Evolutionary conservation across 1,284 basidiomycete genomes (phyloP).

Genomic region (Pseudozyma pruni): DNA sequence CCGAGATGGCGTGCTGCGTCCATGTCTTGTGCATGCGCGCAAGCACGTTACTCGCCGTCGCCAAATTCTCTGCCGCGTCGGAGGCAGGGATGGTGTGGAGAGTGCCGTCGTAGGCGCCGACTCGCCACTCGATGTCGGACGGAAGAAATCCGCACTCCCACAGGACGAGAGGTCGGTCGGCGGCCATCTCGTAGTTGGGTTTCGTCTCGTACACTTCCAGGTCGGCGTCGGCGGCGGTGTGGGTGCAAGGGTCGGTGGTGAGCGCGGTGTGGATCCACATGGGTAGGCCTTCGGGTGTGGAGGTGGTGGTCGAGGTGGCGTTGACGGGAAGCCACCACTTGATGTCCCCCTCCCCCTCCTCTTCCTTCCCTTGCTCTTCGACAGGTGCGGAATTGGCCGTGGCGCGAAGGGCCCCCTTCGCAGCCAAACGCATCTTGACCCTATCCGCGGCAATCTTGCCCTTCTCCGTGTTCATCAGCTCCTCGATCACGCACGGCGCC

Average conservation of each 20-base stretch:
- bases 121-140: constrained; percentile 79
- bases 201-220: constrained; percentile 70
- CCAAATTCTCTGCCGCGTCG: constrained; percentile 3
- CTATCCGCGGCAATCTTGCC: constrained; percentile 47
- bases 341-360: constrained; percentile 2
- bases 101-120: constrained; percentile 71
- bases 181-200: constrained; percentile 92
- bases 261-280: constrained; percentile 33
- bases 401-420: background rate
- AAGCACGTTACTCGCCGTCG: constrained; percentile 7
- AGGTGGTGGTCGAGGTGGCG: constrained; percentile 1
- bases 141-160: constrained; percentile 87
- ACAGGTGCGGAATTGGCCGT: too few relatives aligned
- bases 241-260: background rate
- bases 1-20: constrained; percentile 49
- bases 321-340: constrained; percentile 47
- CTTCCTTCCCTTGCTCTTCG: too few relatives aligned
- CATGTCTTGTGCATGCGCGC: constrained; percentile 50
- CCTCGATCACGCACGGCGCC: constrained; percentile 76
- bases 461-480: constrained; percentile 77
- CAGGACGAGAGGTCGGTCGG: constrained; percentile 87
- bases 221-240: background rate
- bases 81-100: constrained; percentile 4
- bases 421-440: constrained; percentile 27
- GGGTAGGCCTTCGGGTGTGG: constrained; percentile 3